Conservation (phyloP, 2,329 filamentous ascomycete species). For the Zarea fungicola region DNA sequence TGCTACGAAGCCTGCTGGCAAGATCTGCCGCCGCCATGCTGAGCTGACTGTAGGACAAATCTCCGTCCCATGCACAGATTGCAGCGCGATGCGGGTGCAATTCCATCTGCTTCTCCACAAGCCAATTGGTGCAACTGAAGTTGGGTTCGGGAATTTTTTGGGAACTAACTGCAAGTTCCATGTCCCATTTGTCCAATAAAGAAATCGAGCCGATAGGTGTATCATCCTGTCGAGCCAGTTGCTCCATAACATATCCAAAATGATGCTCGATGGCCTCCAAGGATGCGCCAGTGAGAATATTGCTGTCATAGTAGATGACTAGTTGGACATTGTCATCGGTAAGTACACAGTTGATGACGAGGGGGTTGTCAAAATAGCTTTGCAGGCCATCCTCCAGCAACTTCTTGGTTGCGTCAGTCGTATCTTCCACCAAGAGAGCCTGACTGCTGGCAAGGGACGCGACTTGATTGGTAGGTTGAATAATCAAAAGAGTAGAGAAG, state of each 20-base stretch:
- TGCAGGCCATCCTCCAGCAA: neutral
- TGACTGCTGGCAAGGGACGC: neutral
- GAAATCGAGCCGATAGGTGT: neutral
- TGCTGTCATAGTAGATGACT: neutral
- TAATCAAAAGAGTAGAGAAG: constrained; percentile 14
- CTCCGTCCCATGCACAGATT: constrained; percentile 5
- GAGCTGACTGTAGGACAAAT: constrained; percentile 8
- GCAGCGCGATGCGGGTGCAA: neutral
- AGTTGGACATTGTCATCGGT: neutral
- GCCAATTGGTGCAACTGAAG: neutral
- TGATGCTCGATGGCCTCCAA: neutral
- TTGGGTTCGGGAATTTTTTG: neutral
- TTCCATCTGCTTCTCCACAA: constrained; percentile 2
- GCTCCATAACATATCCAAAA: neutral
- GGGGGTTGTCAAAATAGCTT: neutral
- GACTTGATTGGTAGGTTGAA: constrained; percentile 9
- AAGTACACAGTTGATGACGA: neutral
- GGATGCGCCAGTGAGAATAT: neutral
- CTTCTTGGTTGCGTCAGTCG: neutral
- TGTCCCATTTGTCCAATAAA: neutral
- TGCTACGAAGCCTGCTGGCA: neutral
- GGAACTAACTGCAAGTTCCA: neutral
- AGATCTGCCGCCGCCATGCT: neutral
- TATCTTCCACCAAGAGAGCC: neutral
- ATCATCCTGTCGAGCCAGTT: neutral